Conservation (phyloP, 2,329 filamentous ascomycete genomes). For the Neofusicoccum umdonicola region DNA sequence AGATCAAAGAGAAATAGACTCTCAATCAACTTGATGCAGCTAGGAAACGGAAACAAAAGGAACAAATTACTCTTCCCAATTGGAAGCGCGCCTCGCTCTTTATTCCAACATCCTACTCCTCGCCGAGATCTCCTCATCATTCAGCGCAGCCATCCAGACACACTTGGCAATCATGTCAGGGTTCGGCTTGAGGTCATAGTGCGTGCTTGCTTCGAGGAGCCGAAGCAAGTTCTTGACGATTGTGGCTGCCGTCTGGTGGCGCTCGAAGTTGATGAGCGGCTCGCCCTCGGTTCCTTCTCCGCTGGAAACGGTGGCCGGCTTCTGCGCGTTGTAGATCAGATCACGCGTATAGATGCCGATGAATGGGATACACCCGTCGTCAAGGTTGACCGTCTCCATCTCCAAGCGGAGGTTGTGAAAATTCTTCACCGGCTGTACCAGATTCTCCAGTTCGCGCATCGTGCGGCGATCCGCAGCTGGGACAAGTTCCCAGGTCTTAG, state of each 20-base stretch:
- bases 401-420: slow-evolving; percentile 74
- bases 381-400: slow-evolving; percentile 68
- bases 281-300: slow-evolving; percentile 58
- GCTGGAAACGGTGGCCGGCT: slow-evolving; percentile 53
- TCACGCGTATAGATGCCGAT: slow-evolving; percentile 81
- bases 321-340: slow-evolving; percentile 75
- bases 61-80: not conserved
- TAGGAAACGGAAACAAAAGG: not conserved
- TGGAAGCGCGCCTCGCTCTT: not conserved
- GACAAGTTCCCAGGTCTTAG: slow-evolving; percentile 69
- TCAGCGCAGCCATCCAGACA: slow-evolving; percentile 78
- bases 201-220: slow-evolving; percentile 74
- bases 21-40: not conserved
- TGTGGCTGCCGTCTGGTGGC: slow-evolving; percentile 70
- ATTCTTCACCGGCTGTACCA: slow-evolving; percentile 75
- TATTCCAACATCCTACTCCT: slow-evolving; percentile 20
- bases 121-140: slow-evolving; percentile 66
- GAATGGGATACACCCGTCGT: slow-evolving; percentile 77
- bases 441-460: slow-evolving; percentile 65
- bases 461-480: slow-evolving; percentile 63
- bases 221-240: slow-evolving; percentile 78
- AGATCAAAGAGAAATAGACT: not conserved
- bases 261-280: slow-evolving; percentile 78
- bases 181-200: slow-evolving; percentile 71
- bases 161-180: slow-evolving; percentile 77